phyloP scores from a whole-genome alignment of 495 filamentous ascomycete genomes.

The Neurospora sp. region DNA sequence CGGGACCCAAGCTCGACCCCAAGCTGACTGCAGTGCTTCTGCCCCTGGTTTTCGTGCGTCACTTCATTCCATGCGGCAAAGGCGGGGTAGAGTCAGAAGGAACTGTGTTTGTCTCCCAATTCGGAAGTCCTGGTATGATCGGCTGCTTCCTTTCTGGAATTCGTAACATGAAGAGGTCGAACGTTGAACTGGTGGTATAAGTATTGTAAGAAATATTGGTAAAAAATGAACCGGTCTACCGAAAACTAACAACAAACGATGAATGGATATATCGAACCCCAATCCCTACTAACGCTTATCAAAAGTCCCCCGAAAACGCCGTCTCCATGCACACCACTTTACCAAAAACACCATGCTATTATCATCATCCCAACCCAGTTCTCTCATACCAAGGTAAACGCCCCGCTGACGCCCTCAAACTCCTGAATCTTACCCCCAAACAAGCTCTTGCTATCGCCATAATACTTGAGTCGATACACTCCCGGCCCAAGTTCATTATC shows the following conservation, averaged over 20 bases:
- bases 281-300: background rate
- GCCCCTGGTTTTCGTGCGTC: background rate
- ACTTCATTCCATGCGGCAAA: background rate
- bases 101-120: background rate
- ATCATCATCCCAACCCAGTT: background rate
- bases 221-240: background rate
- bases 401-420: constrained; percentile 68
- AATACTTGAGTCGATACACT: constrained; percentile 74
- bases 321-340: background rate
- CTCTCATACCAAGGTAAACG: constrained; percentile 43
- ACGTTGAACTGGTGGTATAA: background rate
- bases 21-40: background rate
- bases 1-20: background rate
- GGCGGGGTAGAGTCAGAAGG: background rate
- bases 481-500: constrained; percentile 40
- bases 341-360: background rate
- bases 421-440: constrained; percentile 49
- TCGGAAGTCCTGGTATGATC: background rate
- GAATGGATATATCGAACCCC: background rate
- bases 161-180: background rate
- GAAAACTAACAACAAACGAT: background rate
- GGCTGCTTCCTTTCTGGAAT: background rate
- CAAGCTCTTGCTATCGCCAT: constrained; percentile 67
- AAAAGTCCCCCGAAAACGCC: background rate
- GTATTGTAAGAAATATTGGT: background rate